Base-by-base conservation (phyloP, 2,329 filamentous ascomycete genomes). In the Epichloe uncinata region DNA sequence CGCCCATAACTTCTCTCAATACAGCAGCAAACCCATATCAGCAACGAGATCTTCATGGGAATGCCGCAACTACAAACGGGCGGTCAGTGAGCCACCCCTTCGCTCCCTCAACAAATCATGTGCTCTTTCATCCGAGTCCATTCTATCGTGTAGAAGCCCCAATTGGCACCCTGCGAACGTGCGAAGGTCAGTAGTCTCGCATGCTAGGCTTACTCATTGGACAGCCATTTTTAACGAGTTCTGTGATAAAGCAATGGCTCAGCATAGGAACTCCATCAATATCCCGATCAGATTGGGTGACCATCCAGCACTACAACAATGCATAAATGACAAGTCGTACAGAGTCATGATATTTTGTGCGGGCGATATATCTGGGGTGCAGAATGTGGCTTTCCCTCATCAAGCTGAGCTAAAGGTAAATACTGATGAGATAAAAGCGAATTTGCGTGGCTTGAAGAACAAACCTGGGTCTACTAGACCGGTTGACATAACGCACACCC, bases 321-420 rank as follows among this genome's bases (percentile, higher is more conserved):
- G 89, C 45, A 67, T 75, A 26, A 63, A 66, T 7, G 81, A 91
- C 53, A 70, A 74, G n/a, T 74, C 75, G 12, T 69, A 84, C 58
- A 78, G 82, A 46, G 74, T 95, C 41, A 84, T 96, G 78, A 74
- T 96, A 4, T 95, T 94, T 62, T 95, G 89, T 60, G 82, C 87
- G 3, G 71, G 73, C 1, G 84, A 87, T 50, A 73, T 73, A 15
- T 67, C 74, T 13, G 79, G 77, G 15, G 65, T 71, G 3, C 85
- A 87, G 47, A 88, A 97, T 54, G 82, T 98, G 49, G 72, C 87
- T 0, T 98, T 98, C 56, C 93, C 93, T 2, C 82, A 91, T 58
- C 89, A 96, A 67, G 85, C 93, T 34, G 93, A 98, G 63, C 76
- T 98, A 51, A 91, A 89, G 63, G 80, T 95, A 50, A 98, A 98